Percentiles rank a stretch among this genome's conserved stretches.
Conservation (phyloP, 257 asterid species). For the Solanum paucissectum region DNA sequence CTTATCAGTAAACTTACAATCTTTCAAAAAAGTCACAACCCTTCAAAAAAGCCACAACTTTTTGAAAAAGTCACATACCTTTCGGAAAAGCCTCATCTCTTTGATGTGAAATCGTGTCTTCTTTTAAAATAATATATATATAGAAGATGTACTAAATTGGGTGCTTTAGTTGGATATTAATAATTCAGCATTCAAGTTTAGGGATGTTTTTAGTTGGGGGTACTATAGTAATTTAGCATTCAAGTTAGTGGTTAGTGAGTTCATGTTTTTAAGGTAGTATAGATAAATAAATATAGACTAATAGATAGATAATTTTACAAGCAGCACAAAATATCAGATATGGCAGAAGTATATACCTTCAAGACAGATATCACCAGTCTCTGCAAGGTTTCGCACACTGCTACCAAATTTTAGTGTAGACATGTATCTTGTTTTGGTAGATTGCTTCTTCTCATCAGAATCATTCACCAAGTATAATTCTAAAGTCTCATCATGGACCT, state of each 20-base stretch:
- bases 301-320: neutral
- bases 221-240: neutral
- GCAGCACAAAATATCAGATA: neutral
- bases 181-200: neutral
- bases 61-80: too few relatives aligned
- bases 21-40: too few relatives aligned
- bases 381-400: constrained; percentile 53
- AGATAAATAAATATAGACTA: neutral
- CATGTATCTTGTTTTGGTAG: constrained; percentile 39
- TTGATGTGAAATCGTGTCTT: too few relatives aligned
- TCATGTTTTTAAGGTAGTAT: neutral
- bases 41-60: too few relatives aligned
- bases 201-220: neutral
- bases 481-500: constrained; percentile 35
- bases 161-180: neutral
- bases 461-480: constrained; percentile 40
- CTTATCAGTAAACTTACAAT: too few relatives aligned
- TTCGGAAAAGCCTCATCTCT: too few relatives aligned
- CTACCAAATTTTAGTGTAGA: constrained; percentile 62
- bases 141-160: neutral
- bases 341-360: constrained; percentile 43
- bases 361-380: constrained; percentile 71
- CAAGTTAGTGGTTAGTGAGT: neutral
- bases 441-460: constrained; percentile 24
- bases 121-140: too few relatives aligned